Evolutionary conservation across 257 asterid species (phyloP).

Genomic region (Scutellaria minor): DNA sequence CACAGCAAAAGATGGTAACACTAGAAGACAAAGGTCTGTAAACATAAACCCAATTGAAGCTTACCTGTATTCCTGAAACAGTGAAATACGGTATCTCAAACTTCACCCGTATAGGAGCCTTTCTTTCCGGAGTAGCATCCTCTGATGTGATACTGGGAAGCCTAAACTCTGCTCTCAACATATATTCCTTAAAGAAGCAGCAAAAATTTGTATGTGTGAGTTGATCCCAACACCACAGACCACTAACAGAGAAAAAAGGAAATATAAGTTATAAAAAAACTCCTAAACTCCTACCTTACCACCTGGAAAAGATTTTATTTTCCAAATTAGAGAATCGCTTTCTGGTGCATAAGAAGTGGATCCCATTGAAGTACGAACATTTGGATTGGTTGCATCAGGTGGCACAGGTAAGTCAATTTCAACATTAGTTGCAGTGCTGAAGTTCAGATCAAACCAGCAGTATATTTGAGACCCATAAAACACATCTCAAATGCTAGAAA

Average conservation of each 20-base stretch:
- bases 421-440: conserved; percentile 97
- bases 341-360: conserved; percentile 96
- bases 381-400: conserved; percentile 94
- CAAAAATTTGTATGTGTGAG: conserved; percentile 22
- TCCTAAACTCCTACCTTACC: conserved; percentile 73
- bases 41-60: conserved; percentile 24
- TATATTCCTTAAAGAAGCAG: conserved; percentile 69
- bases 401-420: conserved; percentile 99
- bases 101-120: conserved; percentile 97
- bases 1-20: conserved; percentile 13
- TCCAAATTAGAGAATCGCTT: conserved; percentile 90
- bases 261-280: conserved; percentile 1
- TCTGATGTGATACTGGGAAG: conserved; percentile 96
- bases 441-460: conserved; percentile 40
- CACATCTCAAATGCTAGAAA: conserved; percentile 11
- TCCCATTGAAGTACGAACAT: conserved; percentile 98
- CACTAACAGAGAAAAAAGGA: conserved; percentile 19
- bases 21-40: background rate
- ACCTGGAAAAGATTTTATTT: conserved; percentile 98
- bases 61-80: conserved; percentile 98
- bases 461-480: conserved; percentile 26
- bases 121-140: conserved; percentile 86
- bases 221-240: conserved; percentile 18
- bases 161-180: conserved; percentile 95
- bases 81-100: conserved; percentile 99